Conservation (phyloP, 2,329 filamentous ascomycete species). For the Penicillium sp. region DNA sequence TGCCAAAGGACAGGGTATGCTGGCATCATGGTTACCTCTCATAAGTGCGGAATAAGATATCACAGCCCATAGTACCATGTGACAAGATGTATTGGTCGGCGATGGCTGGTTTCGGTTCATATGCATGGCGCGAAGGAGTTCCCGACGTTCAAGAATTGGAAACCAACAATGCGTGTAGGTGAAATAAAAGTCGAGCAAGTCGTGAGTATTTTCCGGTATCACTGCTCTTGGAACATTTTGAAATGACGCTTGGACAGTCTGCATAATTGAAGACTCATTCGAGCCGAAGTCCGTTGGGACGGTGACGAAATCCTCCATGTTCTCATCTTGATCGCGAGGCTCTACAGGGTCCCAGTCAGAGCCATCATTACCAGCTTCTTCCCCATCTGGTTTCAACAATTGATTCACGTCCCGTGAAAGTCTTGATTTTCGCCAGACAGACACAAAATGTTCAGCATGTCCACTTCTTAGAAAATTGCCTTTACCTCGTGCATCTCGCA, state of each 20-base stretch:
- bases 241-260: background rate
- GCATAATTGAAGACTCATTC: background rate
- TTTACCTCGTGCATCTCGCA: slow-evolving; percentile 16
- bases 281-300: background rate
- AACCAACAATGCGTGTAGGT: slow-evolving; percentile 74
- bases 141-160: slow-evolving; percentile 68
- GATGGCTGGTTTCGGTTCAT: slow-evolving; percentile 34
- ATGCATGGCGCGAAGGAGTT: slow-evolving; percentile 56
- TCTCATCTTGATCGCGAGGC: slow-evolving; percentile 11
- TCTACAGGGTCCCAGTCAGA: slow-evolving; percentile 14
- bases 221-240: background rate
- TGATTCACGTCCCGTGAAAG: slow-evolving; percentile 15
- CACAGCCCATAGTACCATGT: slow-evolving; percentile 54
- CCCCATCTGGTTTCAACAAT: slow-evolving; percentile 11
- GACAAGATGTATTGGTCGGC: background rate
- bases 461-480: slow-evolving; percentile 20
- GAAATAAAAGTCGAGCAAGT: slow-evolving; percentile 69
- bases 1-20: background rate
- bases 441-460: slow-evolving; percentile 10
- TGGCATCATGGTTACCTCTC: background rate
- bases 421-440: slow-evolving; percentile 20
- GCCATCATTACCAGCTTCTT: slow-evolving; percentile 13
- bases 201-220: slow-evolving; percentile 24
- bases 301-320: slow-evolving; percentile 2
- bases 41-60: slow-evolving; percentile 43